These are phyloP conservation scores for Lippia alba DNA, from an alignment of 305 asterid species.

Conservation along the genomic window DNA sequence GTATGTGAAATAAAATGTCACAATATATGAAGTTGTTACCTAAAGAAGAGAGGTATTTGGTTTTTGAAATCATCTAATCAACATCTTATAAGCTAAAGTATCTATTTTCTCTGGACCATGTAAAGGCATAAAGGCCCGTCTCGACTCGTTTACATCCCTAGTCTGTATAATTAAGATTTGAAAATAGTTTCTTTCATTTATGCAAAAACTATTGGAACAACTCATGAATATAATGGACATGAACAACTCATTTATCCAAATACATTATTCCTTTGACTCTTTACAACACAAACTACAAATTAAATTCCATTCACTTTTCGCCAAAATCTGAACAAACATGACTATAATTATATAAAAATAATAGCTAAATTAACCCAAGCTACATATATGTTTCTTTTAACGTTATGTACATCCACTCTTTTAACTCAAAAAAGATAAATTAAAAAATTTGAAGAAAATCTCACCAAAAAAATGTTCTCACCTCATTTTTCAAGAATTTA, in stretches of 20 bases:
- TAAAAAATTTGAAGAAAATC: slow-evolving; percentile 14
- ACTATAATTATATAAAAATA: slow-evolving; percentile 15
- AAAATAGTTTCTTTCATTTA: slow-evolving; percentile 9
- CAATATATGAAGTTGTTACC: no score
- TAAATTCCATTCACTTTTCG: slow-evolving; percentile 15
- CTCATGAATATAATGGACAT: neutral
- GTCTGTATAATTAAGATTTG: neutral
- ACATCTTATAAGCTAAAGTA: slow-evolving; percentile 20
- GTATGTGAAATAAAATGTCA: neutral
- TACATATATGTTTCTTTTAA: slow-evolving; percentile 41
- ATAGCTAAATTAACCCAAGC: slow-evolving; percentile 36
- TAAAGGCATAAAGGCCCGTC: neutral
- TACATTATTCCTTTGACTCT: slow-evolving; percentile 31
- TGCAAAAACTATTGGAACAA: neutral
- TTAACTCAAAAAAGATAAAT: slow-evolving; percentile 24
- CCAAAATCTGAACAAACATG: slow-evolving; percentile 18
- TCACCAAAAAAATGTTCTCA: slow-evolving; percentile 41
- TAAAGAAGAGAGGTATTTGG: no score
- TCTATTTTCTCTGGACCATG: no score
- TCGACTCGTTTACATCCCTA: no score
- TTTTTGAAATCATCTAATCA: slow-evolving; percentile 19
- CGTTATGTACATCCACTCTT: slow-evolving; percentile 56
- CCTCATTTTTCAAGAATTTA: slow-evolving; percentile 56
- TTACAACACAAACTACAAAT: slow-evolving; percentile 26
- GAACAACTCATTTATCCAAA: slow-evolving; percentile 15